Evolutionary conservation across 2,329 filamentous ascomycete species (phyloP), one percentile per base, ranked within the genome.

Genomic region (Rutstroemia sp.): DNA sequence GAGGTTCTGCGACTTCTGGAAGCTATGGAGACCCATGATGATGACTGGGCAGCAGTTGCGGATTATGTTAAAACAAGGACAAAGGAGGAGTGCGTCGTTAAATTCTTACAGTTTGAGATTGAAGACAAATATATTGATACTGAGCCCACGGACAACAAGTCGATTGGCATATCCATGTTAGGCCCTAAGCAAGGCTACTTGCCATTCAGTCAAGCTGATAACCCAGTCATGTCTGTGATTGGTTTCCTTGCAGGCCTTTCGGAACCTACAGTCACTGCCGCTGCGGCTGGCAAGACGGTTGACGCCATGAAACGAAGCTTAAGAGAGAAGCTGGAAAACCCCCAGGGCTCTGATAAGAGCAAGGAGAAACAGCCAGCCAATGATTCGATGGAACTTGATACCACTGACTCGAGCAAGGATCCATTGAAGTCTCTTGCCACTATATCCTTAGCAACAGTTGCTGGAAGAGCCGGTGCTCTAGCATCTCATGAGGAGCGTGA

Each of bases 401-500:
- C 72, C 30, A 73, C 80, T 34, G 79, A 73, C 60, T 78, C 76
- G 0, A 79, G 76, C 0, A 78, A 74, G 0, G 59, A 63, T 23
- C 76, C 75, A 0, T 72, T 75, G 2, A 77, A 65, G 39, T 74
- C 77, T 4, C 71, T 90, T 51, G 83, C 90, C 6, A 92, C 86
- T 30, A 86, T 96, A 56, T 90, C 92, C 2, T 80, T 99, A 50
- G 91, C 89, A 17, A 82, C 92, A 8, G 87, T 92, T 60, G 92
- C 92, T 12, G 91, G 89, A 2, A 88, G 94, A 59, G 83, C 92
- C 1, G 87, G 88, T 7, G 94, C 87, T 3, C 83, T 99, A 36
- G 92, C 92, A 27, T 96, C 92, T 3, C 91, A 97, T 65, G 92
- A 97, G 72, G 94, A 99, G 72, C 88, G 95, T 57, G 91, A 96